These are phyloP conservation scores for Epichloe coenophiala DNA, from an alignment of 2,329 filamentous ascomycete genomes.

Conservation along the genomic window DNA sequence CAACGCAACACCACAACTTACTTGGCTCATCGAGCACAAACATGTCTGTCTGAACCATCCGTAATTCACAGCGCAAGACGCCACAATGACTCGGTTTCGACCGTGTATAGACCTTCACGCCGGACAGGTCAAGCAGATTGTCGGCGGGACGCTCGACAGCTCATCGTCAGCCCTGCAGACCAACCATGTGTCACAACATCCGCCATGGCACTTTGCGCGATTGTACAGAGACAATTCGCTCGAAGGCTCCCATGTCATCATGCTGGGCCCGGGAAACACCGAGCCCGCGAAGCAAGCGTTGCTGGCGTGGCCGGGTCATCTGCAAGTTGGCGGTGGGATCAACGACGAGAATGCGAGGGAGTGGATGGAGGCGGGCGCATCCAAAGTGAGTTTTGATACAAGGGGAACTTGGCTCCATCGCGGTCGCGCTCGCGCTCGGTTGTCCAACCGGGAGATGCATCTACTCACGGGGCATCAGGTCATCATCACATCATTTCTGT, in stretches of 20 bases:
- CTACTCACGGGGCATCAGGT: conserved; percentile 43
- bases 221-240: conserved; percentile 68
- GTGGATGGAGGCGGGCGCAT: conserved; percentile 81
- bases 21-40: not conserved
- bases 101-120: conserved; percentile 96
- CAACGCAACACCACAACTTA: not conserved
- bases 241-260: conserved; percentile 82
- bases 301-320: conserved; percentile 58
- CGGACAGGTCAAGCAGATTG: conserved; percentile 97
- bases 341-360: conserved; percentile 67
- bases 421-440: too few relatives aligned
- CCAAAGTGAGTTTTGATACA: conserved; percentile 51
- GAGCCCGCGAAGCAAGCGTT: conserved; percentile 67
- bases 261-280: conserved; percentile 83
- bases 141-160: conserved; percentile 78
- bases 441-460: not conserved
- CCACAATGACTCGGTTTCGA: conserved; percentile 78
- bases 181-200: conserved; percentile 80
- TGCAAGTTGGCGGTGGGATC: conserved; percentile 94
- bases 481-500: conserved; percentile 92
- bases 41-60: not conserved
- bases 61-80: not conserved
- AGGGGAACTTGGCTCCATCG: not conserved
- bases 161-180: conserved; percentile 59
- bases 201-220: conserved; percentile 65